A percentile compares a stretch with the other conserved stretches of the same genome.
Conservation (phyloP, 352 stramenopile species). For the Peronosclerospora sorghi region DNA sequence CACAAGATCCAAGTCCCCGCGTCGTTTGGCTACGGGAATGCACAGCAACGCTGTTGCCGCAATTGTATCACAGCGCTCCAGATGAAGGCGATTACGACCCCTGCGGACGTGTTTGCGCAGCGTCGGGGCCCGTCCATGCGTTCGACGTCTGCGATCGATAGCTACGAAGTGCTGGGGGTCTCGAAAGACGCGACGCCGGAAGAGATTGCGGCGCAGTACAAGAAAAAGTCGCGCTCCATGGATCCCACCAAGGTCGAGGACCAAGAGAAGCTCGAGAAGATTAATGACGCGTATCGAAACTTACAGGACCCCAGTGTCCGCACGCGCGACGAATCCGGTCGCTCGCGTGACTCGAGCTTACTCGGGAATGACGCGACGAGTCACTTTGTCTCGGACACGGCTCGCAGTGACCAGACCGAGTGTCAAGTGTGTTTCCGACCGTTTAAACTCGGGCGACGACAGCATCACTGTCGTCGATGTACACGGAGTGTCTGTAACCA, state of each 20-base stretch:
- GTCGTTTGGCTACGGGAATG: slow-evolving; percentile 74
- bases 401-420: slow-evolving; percentile 76
- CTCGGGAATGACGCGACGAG: slow-evolving; percentile 17
- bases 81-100: slow-evolving; percentile 82
- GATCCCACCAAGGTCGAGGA: slow-evolving; percentile 50
- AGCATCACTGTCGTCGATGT: slow-evolving; percentile 79
- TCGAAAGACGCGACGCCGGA: slow-evolving; percentile 51
- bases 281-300: slow-evolving; percentile 69
- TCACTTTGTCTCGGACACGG: slow-evolving; percentile 60
- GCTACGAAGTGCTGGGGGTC: slow-evolving; percentile 64
- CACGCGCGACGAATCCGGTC: slow-evolving; percentile 47
- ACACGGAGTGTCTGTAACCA: slow-evolving; percentile 78
- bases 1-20: slow-evolving; percentile 76
- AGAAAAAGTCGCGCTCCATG: slow-evolving; percentile 55
- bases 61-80: slow-evolving; percentile 75
- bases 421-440: slow-evolving; percentile 83
- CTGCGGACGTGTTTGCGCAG: slow-evolving; percentile 76
- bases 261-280: slow-evolving; percentile 60
- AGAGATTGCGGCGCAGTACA: slow-evolving; percentile 72
- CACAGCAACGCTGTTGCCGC: slow-evolving; percentile 65
- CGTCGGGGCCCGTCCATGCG: slow-evolving; percentile 48
- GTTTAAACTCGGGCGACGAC: slow-evolving; percentile 73
- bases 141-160: slow-evolving; percentile 24
- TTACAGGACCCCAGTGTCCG: slow-evolving; percentile 50
- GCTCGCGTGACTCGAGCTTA: slow-evolving; percentile 45